Evolutionary conservation across 2,329 filamentous ascomycete genomes (phyloP).

Genomic region (Kalmusia sp.): DNA sequence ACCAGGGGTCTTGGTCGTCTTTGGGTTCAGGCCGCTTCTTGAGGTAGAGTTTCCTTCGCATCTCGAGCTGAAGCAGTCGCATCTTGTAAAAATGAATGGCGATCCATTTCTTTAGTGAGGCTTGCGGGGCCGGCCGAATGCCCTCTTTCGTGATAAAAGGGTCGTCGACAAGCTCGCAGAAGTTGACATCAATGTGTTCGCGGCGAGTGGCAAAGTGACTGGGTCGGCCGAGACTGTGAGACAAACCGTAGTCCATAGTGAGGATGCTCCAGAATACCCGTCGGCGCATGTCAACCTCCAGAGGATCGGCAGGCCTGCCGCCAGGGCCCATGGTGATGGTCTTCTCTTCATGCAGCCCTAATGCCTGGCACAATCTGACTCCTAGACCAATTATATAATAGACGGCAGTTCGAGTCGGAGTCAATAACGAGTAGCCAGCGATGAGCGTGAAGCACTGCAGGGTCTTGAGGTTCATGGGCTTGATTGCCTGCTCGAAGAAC

Average conservation of each 20-base stretch:
- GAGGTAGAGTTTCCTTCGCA: conserved; percentile 84
- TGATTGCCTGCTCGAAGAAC: conserved; percentile 81
- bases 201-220: conserved; percentile 82
- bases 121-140: conserved; percentile 71
- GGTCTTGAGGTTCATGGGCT: conserved; percentile 87
- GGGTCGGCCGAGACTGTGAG: conserved; percentile 86
- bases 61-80: conserved; percentile 86
- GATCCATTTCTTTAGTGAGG: conserved; percentile 83
- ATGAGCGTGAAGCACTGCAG: conserved; percentile 89
- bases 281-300: conserved; percentile 88
- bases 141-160: conserved; percentile 80
- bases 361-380: conserved; percentile 84
- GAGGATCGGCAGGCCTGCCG: conserved; percentile 68
- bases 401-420: conserved; percentile 87
- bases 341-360: conserved; percentile 87
- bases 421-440: conserved; percentile 89
- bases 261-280: conserved; percentile 87
- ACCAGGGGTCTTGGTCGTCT: conserved; percentile 87
- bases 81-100: conserved; percentile 95
- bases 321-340: conserved; percentile 74
- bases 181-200: conserved; percentile 84
- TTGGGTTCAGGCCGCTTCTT: conserved; percentile 78
- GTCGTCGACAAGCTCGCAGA: conserved; percentile 84
- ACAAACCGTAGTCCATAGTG: conserved; percentile 86
- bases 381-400: conserved; percentile 94